Conservation (phyloP, 352 stramenopile species). For the Phytophthora tubulina region DNA sequence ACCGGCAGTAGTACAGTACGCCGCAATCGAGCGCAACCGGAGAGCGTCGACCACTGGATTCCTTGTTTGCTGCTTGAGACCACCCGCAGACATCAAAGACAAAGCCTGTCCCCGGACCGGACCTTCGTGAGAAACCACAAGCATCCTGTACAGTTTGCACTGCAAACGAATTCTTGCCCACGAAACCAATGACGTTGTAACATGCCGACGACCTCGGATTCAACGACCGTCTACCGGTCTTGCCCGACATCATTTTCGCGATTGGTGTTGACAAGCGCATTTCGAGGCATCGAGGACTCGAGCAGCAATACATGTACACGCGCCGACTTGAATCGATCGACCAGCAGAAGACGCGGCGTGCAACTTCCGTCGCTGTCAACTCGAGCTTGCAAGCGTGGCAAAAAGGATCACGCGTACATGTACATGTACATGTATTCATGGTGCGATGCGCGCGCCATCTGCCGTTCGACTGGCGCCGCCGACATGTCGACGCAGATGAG, state of each 20-base stretch:
- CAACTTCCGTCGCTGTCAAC: not conserved
- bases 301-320: not conserved
- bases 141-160: too few relatives aligned
- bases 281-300: not conserved
- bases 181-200: constrained; percentile 11
- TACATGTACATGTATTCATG: too few relatives aligned
- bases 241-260: constrained; percentile 15
- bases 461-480: not conserved
- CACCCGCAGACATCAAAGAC: constrained; percentile 23
- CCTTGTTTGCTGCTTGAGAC: not conserved
- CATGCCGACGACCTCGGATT: not conserved
- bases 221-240: constrained; percentile 2
- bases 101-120: constrained; percentile 11
- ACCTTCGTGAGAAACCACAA: constrained; percentile 3
- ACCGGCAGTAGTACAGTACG: not conserved
- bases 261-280: not conserved
- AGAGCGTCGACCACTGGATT: constrained; percentile 16
- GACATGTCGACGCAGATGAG: not conserved
- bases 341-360: constrained; percentile 10
- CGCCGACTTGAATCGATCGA: not conserved
- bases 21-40: constrained; percentile 10
- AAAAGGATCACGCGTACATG: too few relatives aligned
- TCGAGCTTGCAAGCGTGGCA: not conserved
- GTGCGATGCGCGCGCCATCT: not conserved
- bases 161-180: constrained; percentile 5